Evolutionary conservation across 2,329 filamentous ascomycete genomes (phyloP).

Genomic region (Penicillium sumatraense): DNA sequence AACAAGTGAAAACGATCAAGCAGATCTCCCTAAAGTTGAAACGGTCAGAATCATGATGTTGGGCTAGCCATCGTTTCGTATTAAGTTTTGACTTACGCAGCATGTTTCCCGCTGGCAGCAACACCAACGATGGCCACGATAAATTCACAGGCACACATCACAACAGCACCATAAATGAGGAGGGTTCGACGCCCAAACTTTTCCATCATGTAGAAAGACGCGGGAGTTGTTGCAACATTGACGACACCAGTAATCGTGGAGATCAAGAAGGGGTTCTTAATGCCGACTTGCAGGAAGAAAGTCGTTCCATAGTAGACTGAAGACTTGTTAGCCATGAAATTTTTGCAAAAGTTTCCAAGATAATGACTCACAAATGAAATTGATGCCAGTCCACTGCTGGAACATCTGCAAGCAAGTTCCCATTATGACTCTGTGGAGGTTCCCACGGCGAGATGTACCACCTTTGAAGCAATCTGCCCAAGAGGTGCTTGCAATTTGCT

Average conservation of each 20-base stretch:
- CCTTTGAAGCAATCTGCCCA: constrained; percentile 66
- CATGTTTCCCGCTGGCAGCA: constrained; percentile 54
- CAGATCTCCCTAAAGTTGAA: constrained; percentile 11
- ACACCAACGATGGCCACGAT: constrained; percentile 78
- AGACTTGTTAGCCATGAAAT: not conserved
- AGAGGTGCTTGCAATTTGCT: constrained; percentile 62
- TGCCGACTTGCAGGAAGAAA: constrained; percentile 79
- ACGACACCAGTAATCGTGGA: constrained; percentile 84
- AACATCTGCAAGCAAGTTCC: constrained; percentile 78
- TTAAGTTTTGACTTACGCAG: constrained; percentile 44
- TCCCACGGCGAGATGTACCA: constrained; percentile 62
- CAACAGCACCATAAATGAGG: constrained; percentile 75
- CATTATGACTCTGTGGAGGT: constrained; percentile 69
- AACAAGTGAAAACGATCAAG: constrained; percentile 81
- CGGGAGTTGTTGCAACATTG: constrained; percentile 81
- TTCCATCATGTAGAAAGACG: constrained; percentile 90
- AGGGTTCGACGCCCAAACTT: constrained; percentile 78
- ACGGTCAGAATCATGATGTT: not conserved
- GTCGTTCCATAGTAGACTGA: constrained; percentile 76
- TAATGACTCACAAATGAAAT: constrained; percentile 72
- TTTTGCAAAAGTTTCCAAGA: not conserved
- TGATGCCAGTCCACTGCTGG: constrained; percentile 83
- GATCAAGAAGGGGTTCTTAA: constrained; percentile 79
- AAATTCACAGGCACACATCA: constrained; percentile 87
- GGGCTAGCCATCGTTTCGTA: not conserved